These are phyloP conservation scores for Lactifluus subvellereus DNA, from an alignment of 768 basidiomycete species.

Conservation along the genomic window DNA sequence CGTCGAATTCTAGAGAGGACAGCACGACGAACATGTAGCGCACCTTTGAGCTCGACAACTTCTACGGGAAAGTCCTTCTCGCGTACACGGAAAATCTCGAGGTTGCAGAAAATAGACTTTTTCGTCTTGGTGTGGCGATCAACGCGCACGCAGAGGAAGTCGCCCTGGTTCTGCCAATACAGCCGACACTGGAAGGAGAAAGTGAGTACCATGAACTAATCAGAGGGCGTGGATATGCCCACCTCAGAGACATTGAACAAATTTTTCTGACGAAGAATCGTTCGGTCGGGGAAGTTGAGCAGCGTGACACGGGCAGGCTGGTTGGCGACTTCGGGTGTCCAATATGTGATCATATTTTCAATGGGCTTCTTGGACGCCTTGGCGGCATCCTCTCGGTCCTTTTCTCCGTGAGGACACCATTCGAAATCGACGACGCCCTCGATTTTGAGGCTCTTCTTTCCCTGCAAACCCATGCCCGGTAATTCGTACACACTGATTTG, in stretches of 20 bases:
- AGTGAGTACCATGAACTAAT: neutral
- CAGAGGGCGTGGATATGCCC: slow-evolving; percentile 27
- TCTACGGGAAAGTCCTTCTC: slow-evolving; percentile 98
- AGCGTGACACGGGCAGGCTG: slow-evolving; percentile 97
- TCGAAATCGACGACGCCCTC: slow-evolving; percentile 98
- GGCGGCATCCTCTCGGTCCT: slow-evolving; percentile 65
- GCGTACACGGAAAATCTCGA: slow-evolving; percentile 95
- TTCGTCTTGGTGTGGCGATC: slow-evolving; percentile 98
- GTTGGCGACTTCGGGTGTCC: slow-evolving; percentile 95
- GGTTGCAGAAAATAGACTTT: slow-evolving; percentile 96
- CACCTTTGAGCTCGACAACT: slow-evolving; percentile 95
- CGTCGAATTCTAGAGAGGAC: slow-evolving; percentile 29
- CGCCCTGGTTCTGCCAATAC: slow-evolving; percentile 97
- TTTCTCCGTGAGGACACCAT: slow-evolving; percentile 93
- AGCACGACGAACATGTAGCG: neutral
- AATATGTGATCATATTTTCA: slow-evolving; percentile 95
- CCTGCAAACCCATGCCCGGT: slow-evolving; percentile 88
- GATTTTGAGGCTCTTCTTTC: slow-evolving; percentile 95
- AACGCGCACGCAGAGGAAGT: slow-evolving; percentile 98
- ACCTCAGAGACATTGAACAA: slow-evolving; percentile 97
- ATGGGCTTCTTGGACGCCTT: slow-evolving; percentile 56
- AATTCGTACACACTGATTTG: slow-evolving; percentile 97
- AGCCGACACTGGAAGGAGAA: slow-evolving; percentile 73
- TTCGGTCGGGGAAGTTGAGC: slow-evolving; percentile 79
- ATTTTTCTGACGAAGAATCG: slow-evolving; percentile 88